These are phyloP conservation scores for grape (Vitis vinifera) DNA, from an alignment of 164 flowering plant genomes.

Conservation along the genomic window ASM3070453v1 NC_081808.1:802501-803000, in stretches of 20 bases:
- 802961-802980: constrained; percentile 77
- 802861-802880: constrained; percentile 88
- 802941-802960: constrained; percentile 45
- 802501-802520: constrained; percentile 50
- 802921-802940: constrained; percentile 71
- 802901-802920: constrained; percentile 78
- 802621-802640: constrained; percentile 71
- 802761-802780: constrained; percentile 63
- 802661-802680: constrained; percentile 68
- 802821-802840: constrained; percentile 88
- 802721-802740: constrained; percentile 64
- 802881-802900: constrained; percentile 69
- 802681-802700: constrained; percentile 80
- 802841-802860: constrained; percentile 76
- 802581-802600: constrained; percentile 58
- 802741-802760: constrained; percentile 14
- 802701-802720: constrained; percentile 80
- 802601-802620: constrained; percentile 66
- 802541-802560: constrained; percentile 83
- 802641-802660: constrained; percentile 80
- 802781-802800: constrained; percentile 61
- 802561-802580: constrained; percentile 28
- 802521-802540: constrained; percentile 38
- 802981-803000: constrained; percentile 91
- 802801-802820: constrained; percentile 87